Conservation (phyloP, 129 eudicot species). For the Flaveria trinervia region DNA sequence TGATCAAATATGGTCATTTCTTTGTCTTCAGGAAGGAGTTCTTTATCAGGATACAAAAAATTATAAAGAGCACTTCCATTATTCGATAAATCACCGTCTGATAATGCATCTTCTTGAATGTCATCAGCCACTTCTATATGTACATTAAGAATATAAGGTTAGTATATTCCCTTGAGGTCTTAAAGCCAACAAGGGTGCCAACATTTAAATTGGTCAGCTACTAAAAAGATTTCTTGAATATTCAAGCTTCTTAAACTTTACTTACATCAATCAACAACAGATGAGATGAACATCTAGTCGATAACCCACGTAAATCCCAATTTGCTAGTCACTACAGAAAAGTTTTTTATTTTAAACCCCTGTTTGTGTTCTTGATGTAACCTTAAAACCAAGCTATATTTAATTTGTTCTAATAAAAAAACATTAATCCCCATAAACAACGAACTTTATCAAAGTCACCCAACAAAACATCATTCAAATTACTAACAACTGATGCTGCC, state of each 20-base stretch:
- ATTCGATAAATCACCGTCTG: conserved; percentile 31
- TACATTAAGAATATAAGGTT: conserved; percentile 7
- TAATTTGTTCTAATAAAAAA: not conserved
- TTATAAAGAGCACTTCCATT: conserved; percentile 69
- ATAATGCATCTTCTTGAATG: conserved; percentile 37
- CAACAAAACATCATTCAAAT: conserved; percentile 13
- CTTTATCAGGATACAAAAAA: conserved; percentile 87
- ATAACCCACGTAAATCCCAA: conserved; percentile 4
- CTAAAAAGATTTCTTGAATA: not conserved
- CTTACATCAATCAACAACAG: conserved; percentile 3
- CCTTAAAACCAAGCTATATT: not conserved
- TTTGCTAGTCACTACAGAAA: not conserved
- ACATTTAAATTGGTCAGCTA: not conserved
- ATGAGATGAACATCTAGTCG: not conserved
- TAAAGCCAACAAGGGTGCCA: not conserved
- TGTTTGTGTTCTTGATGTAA: not conserved
- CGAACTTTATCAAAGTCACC: not conserved
- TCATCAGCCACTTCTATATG: conserved; percentile 49
- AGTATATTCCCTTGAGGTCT: not conserved
- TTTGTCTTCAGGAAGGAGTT: conserved; percentile 91
- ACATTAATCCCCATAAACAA: not conserved
- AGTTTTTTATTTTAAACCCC: too few relatives aligned
- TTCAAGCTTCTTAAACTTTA: conserved; percentile 2
- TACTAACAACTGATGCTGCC: not conserved
- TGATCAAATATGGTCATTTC: conserved; percentile 97